Conservation (phyloP, 1,284 basidiomycete genomes). For the Cryptococcus sp. region DNA sequence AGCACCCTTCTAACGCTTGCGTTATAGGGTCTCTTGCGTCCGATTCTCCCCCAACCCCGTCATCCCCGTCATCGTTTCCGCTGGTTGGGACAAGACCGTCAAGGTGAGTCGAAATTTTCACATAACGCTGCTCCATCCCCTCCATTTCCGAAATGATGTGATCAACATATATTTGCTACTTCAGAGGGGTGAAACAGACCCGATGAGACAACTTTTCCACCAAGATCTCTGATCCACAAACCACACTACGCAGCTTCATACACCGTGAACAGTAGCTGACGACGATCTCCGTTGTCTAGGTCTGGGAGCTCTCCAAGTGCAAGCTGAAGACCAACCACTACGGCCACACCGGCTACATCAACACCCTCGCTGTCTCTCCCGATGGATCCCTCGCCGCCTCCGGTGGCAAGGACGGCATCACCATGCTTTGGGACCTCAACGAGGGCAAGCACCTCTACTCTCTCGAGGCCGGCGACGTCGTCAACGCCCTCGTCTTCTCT, state of each 20-base stretch:
- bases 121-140: constrained; percentile 18
- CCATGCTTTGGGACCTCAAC: constrained; percentile 99
- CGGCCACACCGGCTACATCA: constrained; percentile 99
- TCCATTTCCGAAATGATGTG: constrained; percentile 56
- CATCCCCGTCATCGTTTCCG: constrained; percentile 98
- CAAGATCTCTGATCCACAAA: constrained; percentile 69
- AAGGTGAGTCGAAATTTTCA: constrained; percentile 69
- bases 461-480: constrained; percentile 95
- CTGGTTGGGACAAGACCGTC: constrained; percentile 99
- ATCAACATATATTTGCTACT: constrained; percentile 76
- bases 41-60: constrained; percentile 98
- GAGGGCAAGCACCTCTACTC: constrained; percentile 99
- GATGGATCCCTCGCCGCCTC: constrained; percentile 99
- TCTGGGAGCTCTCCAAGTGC: constrained; percentile 99
- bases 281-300: constrained; percentile 58
- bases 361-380: constrained; percentile 97
- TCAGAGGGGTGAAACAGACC: constrained; percentile 65
- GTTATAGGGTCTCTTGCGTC: constrained; percentile 90
- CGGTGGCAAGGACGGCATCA: constrained; percentile 98
- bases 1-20: constrained; percentile 6
- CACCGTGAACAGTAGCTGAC: constrained; percentile 18
- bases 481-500: constrained; percentile 99
- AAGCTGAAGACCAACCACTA: constrained; percentile 99
- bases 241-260: not conserved
- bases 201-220: constrained; percentile 73